These are phyloP conservation scores for Flaveria sonorensis DNA, from an alignment of 129 eudicot genomes.

Conservation along the genomic window DNA sequence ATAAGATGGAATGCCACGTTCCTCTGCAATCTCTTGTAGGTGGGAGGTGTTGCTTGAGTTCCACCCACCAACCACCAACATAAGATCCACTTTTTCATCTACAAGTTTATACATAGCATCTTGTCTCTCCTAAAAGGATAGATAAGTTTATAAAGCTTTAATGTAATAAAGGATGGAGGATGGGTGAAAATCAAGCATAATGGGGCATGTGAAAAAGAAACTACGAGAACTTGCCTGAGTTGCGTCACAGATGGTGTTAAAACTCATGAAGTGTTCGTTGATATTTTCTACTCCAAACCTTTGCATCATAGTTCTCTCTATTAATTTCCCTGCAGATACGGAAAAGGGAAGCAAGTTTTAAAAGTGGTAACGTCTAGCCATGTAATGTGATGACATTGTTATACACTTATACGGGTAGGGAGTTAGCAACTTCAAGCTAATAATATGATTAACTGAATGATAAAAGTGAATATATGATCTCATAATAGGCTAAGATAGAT, in stretches of 20 bases:
- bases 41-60: conserved; percentile 98
- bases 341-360: neutral
- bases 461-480: neutral
- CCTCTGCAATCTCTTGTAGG: conserved; percentile 91
- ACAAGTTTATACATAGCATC: conserved; percentile 98
- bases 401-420: conserved; percentile 28
- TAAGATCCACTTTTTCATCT: conserved; percentile 68
- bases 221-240: conserved; percentile 64
- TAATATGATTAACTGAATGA: neutral
- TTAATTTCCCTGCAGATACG: conserved; percentile 56
- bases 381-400: conserved; percentile 22
- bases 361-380: neutral
- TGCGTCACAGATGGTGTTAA: conserved; percentile 95
- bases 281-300: conserved; percentile 82
- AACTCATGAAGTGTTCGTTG: conserved; percentile 80
- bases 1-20: conserved; percentile 89
- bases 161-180: conserved; percentile 25
- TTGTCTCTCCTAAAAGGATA: conserved; percentile 76
- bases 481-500: neutral
- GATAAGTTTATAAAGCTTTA: too few species aligned
- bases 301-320: conserved; percentile 92
- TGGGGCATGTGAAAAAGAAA: neutral
- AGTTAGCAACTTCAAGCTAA: conserved; percentile 32
- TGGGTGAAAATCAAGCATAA: neutral
- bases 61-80: conserved; percentile 93